These are phyloP conservation scores for Hanseniaspora lachancei DNA, from an alignment of 805 yeast species.

Conservation along the genomic window DNA sequence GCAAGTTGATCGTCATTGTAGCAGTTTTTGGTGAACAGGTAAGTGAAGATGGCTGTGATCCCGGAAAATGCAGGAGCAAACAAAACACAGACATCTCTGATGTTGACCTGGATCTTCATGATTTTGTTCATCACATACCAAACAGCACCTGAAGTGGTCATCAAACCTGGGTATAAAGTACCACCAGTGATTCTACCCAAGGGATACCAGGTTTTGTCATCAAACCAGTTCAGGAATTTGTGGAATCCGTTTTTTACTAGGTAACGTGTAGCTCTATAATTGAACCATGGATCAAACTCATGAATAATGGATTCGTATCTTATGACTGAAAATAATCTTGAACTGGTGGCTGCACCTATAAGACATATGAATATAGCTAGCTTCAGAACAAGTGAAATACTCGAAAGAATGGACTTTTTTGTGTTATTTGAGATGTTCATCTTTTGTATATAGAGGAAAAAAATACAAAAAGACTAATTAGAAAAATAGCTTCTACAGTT, in stretches of 20 bases:
- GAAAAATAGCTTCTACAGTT: no score
- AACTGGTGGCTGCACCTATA: conserved; percentile 83
- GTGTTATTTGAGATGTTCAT: not conserved
- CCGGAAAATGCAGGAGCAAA: conserved; percentile 95
- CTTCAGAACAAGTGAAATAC: conserved; percentile 30
- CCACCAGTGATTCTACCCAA: conserved; percentile 99
- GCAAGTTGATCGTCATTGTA: conserved; percentile 60
- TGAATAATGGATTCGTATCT: conserved; percentile 93
- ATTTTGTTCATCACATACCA: conserved; percentile 56
- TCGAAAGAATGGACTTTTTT: not conserved
- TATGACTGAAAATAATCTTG: conserved; percentile 90
- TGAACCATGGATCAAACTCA: conserved; percentile 96
- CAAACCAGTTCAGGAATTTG: conserved; percentile 95
- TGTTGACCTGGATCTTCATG: conserved; percentile 73
- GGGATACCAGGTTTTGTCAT: conserved; percentile 98
- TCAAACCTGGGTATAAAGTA: conserved; percentile 90
- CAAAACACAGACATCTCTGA: conserved; percentile 88
- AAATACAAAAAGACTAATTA: no score
- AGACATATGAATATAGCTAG: conserved; percentile 58
- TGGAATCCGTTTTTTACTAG: conserved; percentile 71
- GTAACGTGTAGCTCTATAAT: conserved; percentile 90
- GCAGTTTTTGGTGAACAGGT: conserved; percentile 75
- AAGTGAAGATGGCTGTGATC: conserved; percentile 79
- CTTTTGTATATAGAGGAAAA: not conserved
- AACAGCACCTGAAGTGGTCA: conserved; percentile 91